Evolutionary conservation across 2,329 filamentous ascomycete genomes (phyloP).

Genomic region (Knufia fluminis): DNA sequence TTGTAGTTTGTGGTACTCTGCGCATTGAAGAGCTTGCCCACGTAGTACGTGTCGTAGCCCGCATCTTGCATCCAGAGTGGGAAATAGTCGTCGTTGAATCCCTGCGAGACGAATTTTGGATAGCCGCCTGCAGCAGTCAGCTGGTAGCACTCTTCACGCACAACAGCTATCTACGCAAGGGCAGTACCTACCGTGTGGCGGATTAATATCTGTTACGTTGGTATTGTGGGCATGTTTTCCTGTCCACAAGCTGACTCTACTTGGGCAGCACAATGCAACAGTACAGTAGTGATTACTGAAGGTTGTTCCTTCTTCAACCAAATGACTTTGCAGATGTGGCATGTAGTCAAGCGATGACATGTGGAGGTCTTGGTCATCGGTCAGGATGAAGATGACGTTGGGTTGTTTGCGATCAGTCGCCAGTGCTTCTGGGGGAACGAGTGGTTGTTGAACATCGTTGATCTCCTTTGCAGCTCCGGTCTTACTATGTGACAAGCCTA

Average conservation of each 20-base stretch:
- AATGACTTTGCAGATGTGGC: constrained; percentile 47
- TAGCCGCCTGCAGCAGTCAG: constrained; percentile 28
- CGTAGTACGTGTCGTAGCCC: constrained; percentile 47
- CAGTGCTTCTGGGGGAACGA: too few relatives aligned
- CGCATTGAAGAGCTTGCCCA: constrained; percentile 47
- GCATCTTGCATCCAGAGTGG: constrained; percentile 44
- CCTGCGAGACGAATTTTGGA: constrained; percentile 43
- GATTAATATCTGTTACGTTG: constrained; percentile 53
- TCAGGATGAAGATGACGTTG: constrained; percentile 59
- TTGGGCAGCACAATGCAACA: constrained; percentile 58
- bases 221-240: constrained; percentile 61
- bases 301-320: constrained; percentile 49
- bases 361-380: constrained; percentile 58
- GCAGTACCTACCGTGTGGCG: constrained; percentile 27
- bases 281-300: constrained; percentile 59
- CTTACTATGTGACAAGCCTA: too few relatives aligned
- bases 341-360: constrained; percentile 55
- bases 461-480: too few relatives aligned
- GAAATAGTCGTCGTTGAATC: constrained; percentile 43
- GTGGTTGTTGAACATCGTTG: too few relatives aligned
- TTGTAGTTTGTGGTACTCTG: constrained; percentile 44
- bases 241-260: constrained; percentile 56
- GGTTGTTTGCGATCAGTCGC: constrained; percentile 29
- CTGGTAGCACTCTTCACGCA: constrained; percentile 9
- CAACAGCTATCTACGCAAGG: neutral